Base-by-base conservation (phyloP, 495 filamentous ascomycete genomes). In the Aspergillus bertholletiae region DNA sequence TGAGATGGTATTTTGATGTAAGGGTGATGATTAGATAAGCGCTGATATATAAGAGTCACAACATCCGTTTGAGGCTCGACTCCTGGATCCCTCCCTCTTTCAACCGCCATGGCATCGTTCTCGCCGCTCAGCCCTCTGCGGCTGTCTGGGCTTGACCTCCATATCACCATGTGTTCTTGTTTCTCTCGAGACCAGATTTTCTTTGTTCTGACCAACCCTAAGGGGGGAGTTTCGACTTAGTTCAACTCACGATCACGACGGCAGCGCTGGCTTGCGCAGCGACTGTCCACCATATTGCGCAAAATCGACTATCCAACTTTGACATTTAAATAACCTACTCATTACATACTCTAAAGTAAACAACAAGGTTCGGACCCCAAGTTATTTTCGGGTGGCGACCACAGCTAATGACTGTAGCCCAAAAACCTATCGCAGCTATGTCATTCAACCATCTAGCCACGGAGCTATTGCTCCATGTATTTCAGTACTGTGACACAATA, bases 161-260 rank as follows among this genome's bases (percentile, higher is more conserved):
- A 59, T 56, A 55, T 57, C 53, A 53, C 49, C 34, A 65, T 71
- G 61, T 45, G 39, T 23, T n/a, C 28, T 28, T 23, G 34, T 0
- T 23, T 46, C 27, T 34, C 40, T 49, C 34, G 17, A 11, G 11
- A 72, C 54, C 60, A 76, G 74, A 77, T 68, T 56, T 71, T 61
- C 61, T 64, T 65, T 62, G 64, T 65, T 60, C 61, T 74, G 58
- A 65, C 85, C 83, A 87, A 80, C 86, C 89, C 88, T 88, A 89
- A 85, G 64, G 84, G 66, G 65, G 87, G 87, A 87, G 88, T 88
- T 60, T 65, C 68, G 57, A 75, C 77, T 74, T 88, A 72, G 48
- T 44, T 52, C 55, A 39, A 27, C 41, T 52, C 53, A 45, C 27
- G 45, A 56, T 53, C 39, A 65, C 64, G 63, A 73, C 69, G 57